Evolutionary conservation across 768 basidiomycete species (phyloP).

Genomic region (Inosperma sp.): DNA sequence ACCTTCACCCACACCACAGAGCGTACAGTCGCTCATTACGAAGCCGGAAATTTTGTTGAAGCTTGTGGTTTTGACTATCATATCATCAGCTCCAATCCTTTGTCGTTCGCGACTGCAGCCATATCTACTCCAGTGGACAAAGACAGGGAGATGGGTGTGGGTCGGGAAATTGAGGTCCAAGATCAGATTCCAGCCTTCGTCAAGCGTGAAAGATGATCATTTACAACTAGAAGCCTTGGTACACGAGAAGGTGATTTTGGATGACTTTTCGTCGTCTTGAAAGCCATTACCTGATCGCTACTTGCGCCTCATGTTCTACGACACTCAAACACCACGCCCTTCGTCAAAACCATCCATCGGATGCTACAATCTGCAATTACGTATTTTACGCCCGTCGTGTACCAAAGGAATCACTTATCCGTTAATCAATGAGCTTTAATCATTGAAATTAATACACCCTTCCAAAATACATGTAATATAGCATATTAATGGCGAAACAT

Average conservation of each 20-base stretch:
- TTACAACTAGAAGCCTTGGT: slow-evolving; percentile 48
- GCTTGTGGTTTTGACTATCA: slow-evolving; percentile 72
- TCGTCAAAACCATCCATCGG: too few species aligned
- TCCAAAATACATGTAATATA: too few species aligned
- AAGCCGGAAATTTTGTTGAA: slow-evolving; percentile 82
- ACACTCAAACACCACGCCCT: too few species aligned
- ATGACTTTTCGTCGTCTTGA: slow-evolving; percentile 32
- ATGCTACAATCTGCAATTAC: too few species aligned
- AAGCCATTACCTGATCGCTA: slow-evolving; percentile 15
- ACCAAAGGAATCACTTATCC: too few species aligned
- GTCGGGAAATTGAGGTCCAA: slow-evolving; percentile 65
- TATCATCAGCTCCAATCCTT: slow-evolving; percentile 85
- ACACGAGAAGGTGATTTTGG: slow-evolving; percentile 50
- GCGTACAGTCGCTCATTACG: slow-evolving; percentile 78
- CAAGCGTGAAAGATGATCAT: slow-evolving; percentile 43
- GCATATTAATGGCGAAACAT: too few species aligned
- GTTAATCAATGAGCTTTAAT: too few species aligned
- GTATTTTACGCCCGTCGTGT: too few species aligned
- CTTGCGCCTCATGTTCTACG: too few species aligned
- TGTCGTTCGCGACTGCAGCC: slow-evolving; percentile 60
- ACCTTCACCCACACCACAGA: slow-evolving; percentile 65
- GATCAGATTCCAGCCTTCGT: slow-evolving; percentile 51
- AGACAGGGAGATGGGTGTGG: slow-evolving; percentile 50
- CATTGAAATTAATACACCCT: too few species aligned
- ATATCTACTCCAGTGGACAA: slow-evolving; percentile 23